A percentile compares a stretch with the other conserved stretches of the same genome.
Conservation (phyloP, 169 alveolate species). For the Perkinsus chesapeaki region DNA sequence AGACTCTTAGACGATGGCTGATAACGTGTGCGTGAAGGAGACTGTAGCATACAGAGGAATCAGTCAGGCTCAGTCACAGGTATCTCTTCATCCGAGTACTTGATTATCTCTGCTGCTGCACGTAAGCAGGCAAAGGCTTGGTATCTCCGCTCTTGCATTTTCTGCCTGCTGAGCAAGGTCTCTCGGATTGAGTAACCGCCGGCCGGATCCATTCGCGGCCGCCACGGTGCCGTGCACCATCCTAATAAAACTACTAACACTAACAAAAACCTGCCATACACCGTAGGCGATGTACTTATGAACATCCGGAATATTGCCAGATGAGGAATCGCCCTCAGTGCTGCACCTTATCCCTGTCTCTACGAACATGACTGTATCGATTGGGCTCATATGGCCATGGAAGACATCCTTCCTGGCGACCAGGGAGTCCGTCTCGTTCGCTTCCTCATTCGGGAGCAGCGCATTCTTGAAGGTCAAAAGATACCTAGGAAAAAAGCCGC, state of each 20-base stretch:
- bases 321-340: too few species aligned
- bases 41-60: too few species aligned
- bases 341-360: too few species aligned
- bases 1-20: too few species aligned
- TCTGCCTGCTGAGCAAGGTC: neutral
- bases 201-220: neutral
- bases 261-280: too few species aligned
- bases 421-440: neutral
- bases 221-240: neutral
- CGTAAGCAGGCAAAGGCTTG: neutral
- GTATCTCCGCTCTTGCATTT: neutral
- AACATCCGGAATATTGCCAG: too few species aligned
- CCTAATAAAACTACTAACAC: neutral
- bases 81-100: too few species aligned
- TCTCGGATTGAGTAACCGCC: neutral
- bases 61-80: too few species aligned
- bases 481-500: neutral
- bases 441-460: neutral
- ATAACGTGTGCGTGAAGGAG: too few species aligned
- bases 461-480: neutral
- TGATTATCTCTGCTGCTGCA: neutral
- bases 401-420: neutral
- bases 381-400: neutral
- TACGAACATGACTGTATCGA: neutral
- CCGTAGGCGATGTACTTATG: too few species aligned